Percentiles rank a stretch among this genome's conserved stretches.
These are phyloP conservation scores for Dalechampia spathulata DNA, from an alignment of 441 rosid genomes.

Conservation along the genomic window DNA sequence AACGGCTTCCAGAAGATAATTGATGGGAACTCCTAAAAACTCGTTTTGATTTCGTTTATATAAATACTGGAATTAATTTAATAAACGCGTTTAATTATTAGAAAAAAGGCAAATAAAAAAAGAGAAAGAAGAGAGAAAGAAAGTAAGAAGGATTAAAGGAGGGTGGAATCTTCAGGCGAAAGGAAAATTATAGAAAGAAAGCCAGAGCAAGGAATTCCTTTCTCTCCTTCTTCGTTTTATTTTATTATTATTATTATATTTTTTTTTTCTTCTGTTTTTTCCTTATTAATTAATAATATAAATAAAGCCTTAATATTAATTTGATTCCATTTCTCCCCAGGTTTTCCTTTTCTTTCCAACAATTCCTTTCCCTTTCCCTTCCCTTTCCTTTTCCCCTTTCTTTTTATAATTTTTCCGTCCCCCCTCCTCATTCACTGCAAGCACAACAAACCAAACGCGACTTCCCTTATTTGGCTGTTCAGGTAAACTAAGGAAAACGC, in stretches of 20 bases:
- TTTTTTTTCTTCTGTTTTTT: no score
- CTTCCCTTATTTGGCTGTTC: no score
- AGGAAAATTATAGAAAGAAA: not conserved
- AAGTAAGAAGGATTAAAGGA: conserved; percentile 10
- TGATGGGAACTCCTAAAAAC: conserved; percentile 14
- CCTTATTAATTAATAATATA: no score
- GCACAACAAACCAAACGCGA: no score
- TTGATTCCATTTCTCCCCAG: not conserved
- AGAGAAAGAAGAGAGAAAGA: not conserved
- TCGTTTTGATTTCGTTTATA: no score
- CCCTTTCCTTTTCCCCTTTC: not conserved
- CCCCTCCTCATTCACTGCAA: no score
- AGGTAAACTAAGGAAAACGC: not conserved
- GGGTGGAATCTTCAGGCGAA: conserved; percentile 29
- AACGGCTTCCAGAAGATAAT: conserved; percentile 24
- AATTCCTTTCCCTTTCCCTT: not conserved
- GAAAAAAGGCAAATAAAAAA: not conserved
- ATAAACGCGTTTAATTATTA: conserved; percentile 8
- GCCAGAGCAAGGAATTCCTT: conserved; percentile 15
- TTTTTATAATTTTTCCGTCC: no score
- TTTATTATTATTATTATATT: no score
- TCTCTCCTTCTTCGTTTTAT: not conserved
- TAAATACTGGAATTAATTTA: not conserved
- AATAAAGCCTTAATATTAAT: no score
- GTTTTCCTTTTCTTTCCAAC: not conserved